Conservation (phyloP, 1,284 basidiomycete genomes). For the Schizopora paradoxa region DNA sequence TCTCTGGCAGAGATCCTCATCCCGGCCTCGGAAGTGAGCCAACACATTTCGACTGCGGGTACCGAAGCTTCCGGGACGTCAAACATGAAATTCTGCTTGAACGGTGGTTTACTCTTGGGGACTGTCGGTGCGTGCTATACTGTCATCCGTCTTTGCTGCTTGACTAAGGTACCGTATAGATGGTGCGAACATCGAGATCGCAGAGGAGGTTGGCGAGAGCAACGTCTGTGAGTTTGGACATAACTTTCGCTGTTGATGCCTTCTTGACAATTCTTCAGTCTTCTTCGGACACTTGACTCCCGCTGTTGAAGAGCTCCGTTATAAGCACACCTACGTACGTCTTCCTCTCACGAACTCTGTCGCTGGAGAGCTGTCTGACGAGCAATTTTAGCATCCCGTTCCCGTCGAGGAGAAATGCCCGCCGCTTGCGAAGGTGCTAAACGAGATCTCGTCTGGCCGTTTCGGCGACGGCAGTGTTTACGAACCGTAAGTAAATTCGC, state of each 20-base stretch:
- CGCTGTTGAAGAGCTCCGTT: constrained; percentile 76
- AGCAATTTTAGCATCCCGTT: constrained; percentile 45
- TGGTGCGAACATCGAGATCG: constrained; percentile 94
- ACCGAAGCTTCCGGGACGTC: constrained; percentile 86
- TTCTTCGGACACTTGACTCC: constrained; percentile 82
- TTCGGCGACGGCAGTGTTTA: constrained; percentile 78
- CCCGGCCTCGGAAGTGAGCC: constrained; percentile 85
- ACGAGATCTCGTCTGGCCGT: constrained; percentile 63
- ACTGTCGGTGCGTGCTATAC: constrained; percentile 49
- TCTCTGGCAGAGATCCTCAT: constrained; percentile 88
- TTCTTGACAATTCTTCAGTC: constrained; percentile 38
- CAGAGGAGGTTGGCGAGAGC: constrained; percentile 77
- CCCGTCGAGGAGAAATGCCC: constrained; percentile 79
- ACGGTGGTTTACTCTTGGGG: constrained; percentile 80
- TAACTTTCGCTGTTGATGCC: neutral
- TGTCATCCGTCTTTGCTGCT: constrained; percentile 8
- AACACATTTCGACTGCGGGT: constrained; percentile 92
- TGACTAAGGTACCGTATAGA: constrained; percentile 38
- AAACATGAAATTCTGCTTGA: constrained; percentile 92
- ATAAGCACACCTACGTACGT: constrained; percentile 65
- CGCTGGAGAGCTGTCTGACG: neutral
- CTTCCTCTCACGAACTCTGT: neutral
- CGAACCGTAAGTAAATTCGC: constrained; percentile 56
- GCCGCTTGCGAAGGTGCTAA: constrained; percentile 67
- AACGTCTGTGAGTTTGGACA: constrained; percentile 54